A percentile compares a stretch with the other conserved stretches of the same genome.
Evolutionary conservation across 352 stramenopile species (phyloP).

Genomic region (Phytopythium litorale): DNA sequence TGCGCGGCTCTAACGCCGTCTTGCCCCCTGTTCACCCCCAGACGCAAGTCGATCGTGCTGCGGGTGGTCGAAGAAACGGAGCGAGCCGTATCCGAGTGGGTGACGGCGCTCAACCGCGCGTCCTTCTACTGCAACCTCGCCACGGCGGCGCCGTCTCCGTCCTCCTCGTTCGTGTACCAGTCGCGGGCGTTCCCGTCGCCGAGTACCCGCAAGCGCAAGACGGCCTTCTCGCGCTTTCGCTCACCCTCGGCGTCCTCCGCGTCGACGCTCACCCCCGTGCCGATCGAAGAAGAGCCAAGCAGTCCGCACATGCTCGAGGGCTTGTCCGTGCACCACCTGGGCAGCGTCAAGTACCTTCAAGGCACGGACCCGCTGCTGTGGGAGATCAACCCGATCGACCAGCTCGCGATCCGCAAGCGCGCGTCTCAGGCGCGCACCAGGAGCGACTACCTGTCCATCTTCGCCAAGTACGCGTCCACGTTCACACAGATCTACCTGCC

Average conservation of each 20-base stretch:
- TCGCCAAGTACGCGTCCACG: constrained; percentile 54
- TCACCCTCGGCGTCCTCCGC: constrained; percentile 40
- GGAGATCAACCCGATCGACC: constrained; percentile 80
- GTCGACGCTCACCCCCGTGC: constrained; percentile 11
- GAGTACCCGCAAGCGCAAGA: constrained; percentile 23
- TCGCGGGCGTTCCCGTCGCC: constrained; percentile 21
- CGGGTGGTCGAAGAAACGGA: constrained; percentile 60
- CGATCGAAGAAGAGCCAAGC: constrained; percentile 24
- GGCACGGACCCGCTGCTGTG: constrained; percentile 78
- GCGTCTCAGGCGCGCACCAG: constrained; percentile 43
- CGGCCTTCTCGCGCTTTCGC: constrained; percentile 60
- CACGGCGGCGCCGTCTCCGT: constrained; percentile 27
- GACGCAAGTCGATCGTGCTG: constrained; percentile 60
- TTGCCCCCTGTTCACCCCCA: constrained; percentile 3
- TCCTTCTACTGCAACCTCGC: constrained; percentile 70
- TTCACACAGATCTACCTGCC: constrained; percentile 74
- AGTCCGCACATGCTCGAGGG: constrained; percentile 17
- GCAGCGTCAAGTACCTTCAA: constrained; percentile 76
- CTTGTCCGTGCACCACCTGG: constrained; percentile 54
- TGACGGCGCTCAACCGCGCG: constrained; percentile 63
- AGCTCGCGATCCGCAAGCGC: constrained; percentile 69
- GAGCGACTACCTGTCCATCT: constrained; percentile 62
- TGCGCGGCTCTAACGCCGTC: background rate
- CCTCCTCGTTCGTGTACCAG: constrained; percentile 24
- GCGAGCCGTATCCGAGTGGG: constrained; percentile 40